phyloP scores from a whole-genome alignment of 495 filamentous ascomycete species.

The Aspergillus kassunensis region DNA sequence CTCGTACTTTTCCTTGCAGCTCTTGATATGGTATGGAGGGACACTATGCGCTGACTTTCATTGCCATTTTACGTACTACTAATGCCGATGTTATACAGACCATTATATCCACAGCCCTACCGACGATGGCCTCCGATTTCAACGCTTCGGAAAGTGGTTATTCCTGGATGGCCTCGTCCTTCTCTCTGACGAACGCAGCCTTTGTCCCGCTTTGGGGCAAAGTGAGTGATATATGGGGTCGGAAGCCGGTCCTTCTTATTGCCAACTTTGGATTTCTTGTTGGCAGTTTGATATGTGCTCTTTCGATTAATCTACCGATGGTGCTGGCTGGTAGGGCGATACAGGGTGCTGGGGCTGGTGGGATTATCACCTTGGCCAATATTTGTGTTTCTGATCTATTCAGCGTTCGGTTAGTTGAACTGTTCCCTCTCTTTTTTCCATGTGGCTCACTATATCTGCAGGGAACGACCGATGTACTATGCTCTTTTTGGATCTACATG shows the following conservation, averaged over 20 bases:
- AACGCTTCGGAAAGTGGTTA: conserved; percentile 59
- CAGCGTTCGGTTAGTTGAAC: conserved; percentile 50
- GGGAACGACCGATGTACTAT: conserved; percentile 60
- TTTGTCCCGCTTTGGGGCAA: conserved; percentile 78
- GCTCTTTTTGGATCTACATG: conserved; percentile 65
- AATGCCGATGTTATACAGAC: conserved; percentile 31
- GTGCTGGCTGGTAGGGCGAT: conserved; percentile 71
- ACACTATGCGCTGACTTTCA: neutral
- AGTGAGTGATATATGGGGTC: conserved; percentile 79
- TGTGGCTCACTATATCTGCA: conserved; percentile 19
- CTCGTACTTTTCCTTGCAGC: conserved; percentile 51
- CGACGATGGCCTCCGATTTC: conserved; percentile 62
- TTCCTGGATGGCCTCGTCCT: conserved; percentile 73
- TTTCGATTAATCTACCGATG: conserved; percentile 66
- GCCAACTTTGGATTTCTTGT: conserved; percentile 73
- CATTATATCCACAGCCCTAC: conserved; percentile 52
- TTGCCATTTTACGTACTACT: neutral
- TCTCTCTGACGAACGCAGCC: conserved; percentile 64
- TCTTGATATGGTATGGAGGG: conserved; percentile 44
- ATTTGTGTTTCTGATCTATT: conserved; percentile 81
- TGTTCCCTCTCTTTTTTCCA: neutral
- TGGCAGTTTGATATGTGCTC: conserved; percentile 66
- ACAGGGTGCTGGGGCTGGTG: conserved; percentile 82
- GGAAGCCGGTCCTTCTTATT: conserved; percentile 72
- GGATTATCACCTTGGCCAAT: conserved; percentile 74